Conservation (phyloP, 352 stramenopile genomes). For the Phytophthora nicotianae region DNA sequence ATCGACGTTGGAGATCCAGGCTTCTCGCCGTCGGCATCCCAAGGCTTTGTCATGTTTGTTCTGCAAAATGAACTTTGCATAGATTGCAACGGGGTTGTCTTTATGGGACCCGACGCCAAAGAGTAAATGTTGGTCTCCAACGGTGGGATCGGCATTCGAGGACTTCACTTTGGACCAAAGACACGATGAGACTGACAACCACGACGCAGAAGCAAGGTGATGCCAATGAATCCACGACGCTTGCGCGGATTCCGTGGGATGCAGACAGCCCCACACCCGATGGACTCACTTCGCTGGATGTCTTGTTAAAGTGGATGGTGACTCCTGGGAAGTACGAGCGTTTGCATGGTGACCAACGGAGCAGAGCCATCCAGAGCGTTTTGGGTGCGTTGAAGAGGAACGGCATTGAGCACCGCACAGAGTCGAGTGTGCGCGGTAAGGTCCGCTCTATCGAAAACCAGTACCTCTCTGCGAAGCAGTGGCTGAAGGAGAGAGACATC, state of each 20-base stretch:
- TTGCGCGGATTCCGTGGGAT: constrained; percentile 18
- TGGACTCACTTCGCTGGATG: constrained; percentile 30
- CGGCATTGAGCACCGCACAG: constrained; percentile 16
- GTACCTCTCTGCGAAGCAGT: constrained; percentile 21
- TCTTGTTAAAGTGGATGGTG: constrained; percentile 42
- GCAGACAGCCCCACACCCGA: constrained; percentile 11
- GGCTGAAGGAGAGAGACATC: constrained; percentile 13
- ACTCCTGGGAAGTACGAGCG: constrained; percentile 37
- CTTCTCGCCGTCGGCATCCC: constrained; percentile 11
- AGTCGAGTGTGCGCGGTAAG: constrained; percentile 21
- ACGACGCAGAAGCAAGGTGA: background rate
- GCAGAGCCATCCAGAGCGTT: constrained; percentile 15
- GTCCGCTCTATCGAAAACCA: constrained; percentile 20
- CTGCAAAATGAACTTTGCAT: background rate
- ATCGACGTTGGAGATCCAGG: constrained; percentile 11
- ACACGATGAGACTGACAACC: background rate
- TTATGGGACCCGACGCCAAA: constrained; percentile 17
- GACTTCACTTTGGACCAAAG: background rate
- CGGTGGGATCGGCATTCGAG: background rate
- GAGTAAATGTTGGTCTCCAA: constrained; percentile 3
- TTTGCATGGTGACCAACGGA: constrained; percentile 13
- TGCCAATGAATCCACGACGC: background rate
- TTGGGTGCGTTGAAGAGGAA: constrained; percentile 11
- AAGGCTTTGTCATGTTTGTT: background rate
- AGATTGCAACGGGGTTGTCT: background rate